Evolutionary conservation across 805 yeast species (phyloP), one percentile per base, ranked within the genome.

Genomic region (Grigorovia humatica): DNA sequence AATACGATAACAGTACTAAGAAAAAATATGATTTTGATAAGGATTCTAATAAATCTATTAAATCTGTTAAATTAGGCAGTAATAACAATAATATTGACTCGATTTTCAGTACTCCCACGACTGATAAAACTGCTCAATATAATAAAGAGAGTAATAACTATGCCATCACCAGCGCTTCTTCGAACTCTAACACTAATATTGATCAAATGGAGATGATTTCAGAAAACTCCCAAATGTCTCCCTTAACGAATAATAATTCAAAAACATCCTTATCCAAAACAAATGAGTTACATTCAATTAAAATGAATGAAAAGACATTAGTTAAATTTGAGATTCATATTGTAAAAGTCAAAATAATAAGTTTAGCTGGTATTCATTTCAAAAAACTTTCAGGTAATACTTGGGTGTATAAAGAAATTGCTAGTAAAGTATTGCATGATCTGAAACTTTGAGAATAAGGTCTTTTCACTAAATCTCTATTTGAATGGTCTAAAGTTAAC

Each of bases 301-400:
- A 23, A 29, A 40, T 44, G 13, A 35, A 23, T 20, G 54, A 53
- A 46, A 51, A 49, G 29, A 76, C 82, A 20, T 95, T 96, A 18
- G 75, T 90, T 62, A 83, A 85, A 63, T 90, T 90, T 68, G 97
- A 91, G 65, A 87, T 91, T 55, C 90, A 87, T 66, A 82, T 90
- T 55, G 97, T 91, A 43, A 89, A 89, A 65, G 95, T 90, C 48
- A 96, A 96, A 46, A 76, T 90, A 58, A 86, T 91, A 51, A 88
- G 95, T 9, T 74, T 91, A 54, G 90, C 86, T 57, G 98, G 97
- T 68, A 90, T 90, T 49, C 97, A 91, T 67, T 90, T 90, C 73
- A 91, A 91, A 74, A 90, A 90, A 66, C 77, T 90, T 40, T 77
- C 85, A 54, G 98, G 98, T 63, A 90, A 90, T 65, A 88, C 96